Evolutionary conservation across 2,329 filamentous ascomycete species (phyloP), one percentile per base, ranked within the genome.

Genomic region (Aspergillus luchuensis): DNA sequence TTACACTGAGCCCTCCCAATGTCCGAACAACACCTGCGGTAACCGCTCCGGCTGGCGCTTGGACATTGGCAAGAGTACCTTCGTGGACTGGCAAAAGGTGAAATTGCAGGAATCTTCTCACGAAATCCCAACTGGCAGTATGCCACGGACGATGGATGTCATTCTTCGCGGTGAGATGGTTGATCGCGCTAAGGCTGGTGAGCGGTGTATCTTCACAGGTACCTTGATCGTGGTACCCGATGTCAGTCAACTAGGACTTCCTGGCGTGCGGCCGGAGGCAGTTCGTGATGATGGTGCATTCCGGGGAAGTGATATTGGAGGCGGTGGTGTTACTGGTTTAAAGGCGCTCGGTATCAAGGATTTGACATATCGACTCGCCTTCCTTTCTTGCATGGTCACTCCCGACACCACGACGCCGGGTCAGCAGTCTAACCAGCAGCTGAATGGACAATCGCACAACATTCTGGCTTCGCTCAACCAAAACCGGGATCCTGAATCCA

Each of bases 21-120:
- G 95, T 69, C 94, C 95, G 8, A 98, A 98, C 72, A 75, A 82
- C 25, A 90, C 85, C 6, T 99, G 95, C 75, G 89, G 89, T 69
- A 99, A 99, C 79, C 89, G 95, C 25, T 81, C 89, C 60, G 92
- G 91, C n/a, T 99, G 95, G 95, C 88, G 92, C 66, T 80, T 99
- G n/a, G 94, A 99, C 70, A 97, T 99, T 71, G 86, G 92, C 47
- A 94, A 96, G 76, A 97, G 93, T 76, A 98, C 93, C 0, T 99
- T 99, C 74, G 91, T 99, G 63, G 95, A 99, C 79, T 99, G 95
- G 95, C 95, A 99, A 75, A 98, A 98, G 76, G 92, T 98, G 23
- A 91, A 96, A 64, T 92, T 98, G 63, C 95, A 99, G 78, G 95
- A 99, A 78, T 99, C 98, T 80, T 97, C 92, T 67, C 94, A 94